Evolutionary conservation across 306 rosid genomes (phyloP).

Genomic region (Sphenostylis stenocarpa): DNA sequence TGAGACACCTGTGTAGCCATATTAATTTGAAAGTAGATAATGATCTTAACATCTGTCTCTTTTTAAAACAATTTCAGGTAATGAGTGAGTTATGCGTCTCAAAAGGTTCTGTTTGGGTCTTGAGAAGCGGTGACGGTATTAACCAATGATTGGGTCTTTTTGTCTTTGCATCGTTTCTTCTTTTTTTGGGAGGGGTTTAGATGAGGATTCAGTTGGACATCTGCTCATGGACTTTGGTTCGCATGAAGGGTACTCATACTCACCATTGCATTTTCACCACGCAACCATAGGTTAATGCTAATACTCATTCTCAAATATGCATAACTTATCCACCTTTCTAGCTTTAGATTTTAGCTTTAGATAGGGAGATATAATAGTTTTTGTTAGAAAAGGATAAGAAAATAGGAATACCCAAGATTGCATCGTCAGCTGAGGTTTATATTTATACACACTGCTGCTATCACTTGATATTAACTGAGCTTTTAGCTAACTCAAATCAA

Average conservation of each 20-base stretch:
- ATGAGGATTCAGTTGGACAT: too few species aligned
- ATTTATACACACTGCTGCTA: not conserved
- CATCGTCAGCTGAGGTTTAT: not conserved
- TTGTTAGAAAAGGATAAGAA: not conserved
- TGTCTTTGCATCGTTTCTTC: not conserved
- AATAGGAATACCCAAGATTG: not conserved
- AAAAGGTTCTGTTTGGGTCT: conserved; percentile 66
- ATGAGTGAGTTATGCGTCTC: conserved; percentile 71
- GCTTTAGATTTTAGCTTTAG: not conserved
- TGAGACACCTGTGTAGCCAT: conserved; percentile 4
- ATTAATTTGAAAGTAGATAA: not conserved
- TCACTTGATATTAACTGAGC: not conserved
- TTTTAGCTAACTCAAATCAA: not conserved
- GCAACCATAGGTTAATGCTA: not conserved
- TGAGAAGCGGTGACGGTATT: conserved; percentile 66
- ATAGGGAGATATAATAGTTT: not conserved
- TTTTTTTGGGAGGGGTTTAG: not conserved
- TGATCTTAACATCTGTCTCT: not conserved
- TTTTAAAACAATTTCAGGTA: conserved; percentile 53
- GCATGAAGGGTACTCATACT: not conserved
- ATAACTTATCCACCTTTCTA: not conserved
- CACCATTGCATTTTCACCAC: not conserved
- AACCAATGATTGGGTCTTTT: conserved; percentile 30
- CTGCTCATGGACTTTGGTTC: not conserved
- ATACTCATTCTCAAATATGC: not conserved